A percentile compares a stretch with the other conserved stretches of the same genome.
phyloP scores from a whole-genome alignment of 2,329 filamentous ascomycete genomes.

The Neurospora crassa region DNA sequence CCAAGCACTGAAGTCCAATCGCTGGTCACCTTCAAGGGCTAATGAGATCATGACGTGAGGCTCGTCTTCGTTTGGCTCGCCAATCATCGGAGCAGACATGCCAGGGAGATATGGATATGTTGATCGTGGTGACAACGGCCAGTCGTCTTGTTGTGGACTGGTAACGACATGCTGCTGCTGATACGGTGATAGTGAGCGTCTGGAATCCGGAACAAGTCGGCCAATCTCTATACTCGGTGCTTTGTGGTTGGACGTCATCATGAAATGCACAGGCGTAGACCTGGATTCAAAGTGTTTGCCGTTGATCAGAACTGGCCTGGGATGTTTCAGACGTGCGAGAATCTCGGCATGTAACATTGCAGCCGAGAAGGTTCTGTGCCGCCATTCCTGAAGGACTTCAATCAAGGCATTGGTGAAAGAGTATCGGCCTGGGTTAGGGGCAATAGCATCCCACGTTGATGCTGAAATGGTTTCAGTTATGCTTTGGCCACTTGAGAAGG shows the following conservation, averaged over 20 bases:
- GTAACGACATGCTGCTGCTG: slow-evolving; percentile 4
- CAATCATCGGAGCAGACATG: slow-evolving; percentile 10
- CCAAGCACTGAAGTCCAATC: slow-evolving; percentile 48
- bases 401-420: slow-evolving; percentile 51
- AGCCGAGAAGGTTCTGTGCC: slow-evolving; percentile 43
- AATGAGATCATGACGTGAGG: slow-evolving; percentile 54
- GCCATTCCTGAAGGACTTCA: slow-evolving; percentile 50
- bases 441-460: slow-evolving; percentile 52
- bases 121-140: not conserved
- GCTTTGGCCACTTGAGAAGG: slow-evolving; percentile 47
- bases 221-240: slow-evolving; percentile 49
- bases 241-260: slow-evolving; percentile 52
- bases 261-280: slow-evolving; percentile 51
- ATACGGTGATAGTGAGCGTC: slow-evolving; percentile 27
- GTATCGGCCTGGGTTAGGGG: slow-evolving; percentile 48
- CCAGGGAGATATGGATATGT: not conserved
- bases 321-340: slow-evolving; percentile 50
- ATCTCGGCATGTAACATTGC: slow-evolving; percentile 53
- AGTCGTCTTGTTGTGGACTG: not conserved
- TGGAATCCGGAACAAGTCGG: slow-evolving; percentile 26
- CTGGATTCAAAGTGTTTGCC: slow-evolving; percentile 48
- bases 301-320: slow-evolving; percentile 46
- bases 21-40: slow-evolving; percentile 47
- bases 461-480: slow-evolving; percentile 54
- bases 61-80: slow-evolving; percentile 43